Conservation (phyloP, 352 stramenopile species). For the Pythium oligandrum region DNA sequence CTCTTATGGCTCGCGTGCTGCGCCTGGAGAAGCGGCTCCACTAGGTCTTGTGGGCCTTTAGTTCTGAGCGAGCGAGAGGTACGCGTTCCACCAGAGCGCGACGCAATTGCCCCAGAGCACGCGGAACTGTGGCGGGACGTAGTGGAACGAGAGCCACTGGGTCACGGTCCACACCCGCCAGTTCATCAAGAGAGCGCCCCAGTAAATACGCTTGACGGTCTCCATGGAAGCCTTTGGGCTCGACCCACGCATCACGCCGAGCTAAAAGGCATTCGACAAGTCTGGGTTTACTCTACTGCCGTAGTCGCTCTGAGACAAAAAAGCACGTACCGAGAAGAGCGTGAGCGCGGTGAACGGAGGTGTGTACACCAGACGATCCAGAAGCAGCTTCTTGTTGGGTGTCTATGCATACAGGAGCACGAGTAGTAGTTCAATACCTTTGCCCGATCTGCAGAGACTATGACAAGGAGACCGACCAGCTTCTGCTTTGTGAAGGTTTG, state of each 20-base stretch:
- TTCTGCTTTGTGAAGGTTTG: constrained; percentile 60
- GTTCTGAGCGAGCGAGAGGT: constrained; percentile 47
- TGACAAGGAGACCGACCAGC: constrained; percentile 26
- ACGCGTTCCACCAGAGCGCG: constrained; percentile 77
- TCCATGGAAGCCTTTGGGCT: constrained; percentile 38
- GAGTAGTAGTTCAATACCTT: background rate
- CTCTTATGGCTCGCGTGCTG: too few species aligned
- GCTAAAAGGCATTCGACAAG: constrained; percentile 17
- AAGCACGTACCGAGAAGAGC: constrained; percentile 46
- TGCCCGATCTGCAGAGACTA: background rate
- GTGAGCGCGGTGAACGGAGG: constrained; percentile 64
- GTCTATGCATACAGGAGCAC: constrained; percentile 25
- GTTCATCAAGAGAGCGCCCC: constrained; percentile 58
- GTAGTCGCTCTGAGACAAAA: background rate
- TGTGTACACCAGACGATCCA: constrained; percentile 64
- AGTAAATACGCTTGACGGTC: constrained; percentile 43
- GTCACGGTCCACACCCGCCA: constrained; percentile 66
- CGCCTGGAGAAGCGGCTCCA: too few species aligned
- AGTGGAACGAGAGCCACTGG: constrained; percentile 73
- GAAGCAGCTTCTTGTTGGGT: constrained; percentile 67
- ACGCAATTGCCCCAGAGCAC: constrained; percentile 72
- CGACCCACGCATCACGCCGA: constrained; percentile 52
- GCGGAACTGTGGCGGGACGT: constrained; percentile 61
- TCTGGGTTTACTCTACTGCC: background rate
- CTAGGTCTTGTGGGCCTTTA: too few species aligned